Base-by-base conservation (phyloP, 2,329 filamentous ascomycete species). In the Fusarium mundagurra region DNA sequence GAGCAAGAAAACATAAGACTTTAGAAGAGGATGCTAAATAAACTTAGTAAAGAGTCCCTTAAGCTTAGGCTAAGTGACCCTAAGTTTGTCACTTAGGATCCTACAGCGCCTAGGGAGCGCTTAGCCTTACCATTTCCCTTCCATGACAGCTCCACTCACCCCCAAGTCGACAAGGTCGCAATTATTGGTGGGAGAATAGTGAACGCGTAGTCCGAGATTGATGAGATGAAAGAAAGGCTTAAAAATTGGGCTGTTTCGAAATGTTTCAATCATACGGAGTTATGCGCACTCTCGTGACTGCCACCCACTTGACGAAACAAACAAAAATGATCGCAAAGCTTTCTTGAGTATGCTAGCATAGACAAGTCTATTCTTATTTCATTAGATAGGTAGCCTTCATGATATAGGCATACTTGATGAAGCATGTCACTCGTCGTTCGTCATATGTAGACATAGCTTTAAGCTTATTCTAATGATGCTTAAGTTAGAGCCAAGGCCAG, bases 381-480 rank as follows among this genome's bases (percentile, higher is more conserved):
- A 24, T 34, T 43, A 16, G 24, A 47, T 47, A 47, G 27, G 27
- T 20, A 29, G 29, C 5, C 22, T 51, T 53, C 16, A 6, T 60
- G 44, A 14, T 10, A 31, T 39, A n/a, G n/a, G n/a, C n/a, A 14
- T 14, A 39, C 39, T n/a, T 27, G n/a, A 24, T 27, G n/a, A 18
- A 45, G 41, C 20, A 47, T 47, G 53, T 60, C 43, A 41, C 53
- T 60, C 7, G 22, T 24, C 16, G 24, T n/a, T 44, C n/a, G 14
- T 29, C 11, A n/a, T 55, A 55, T 39, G 51, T 39, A 55, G 34
- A 41, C 18, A 39, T 13, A 18, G 39, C 51, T 41, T 64, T 64
- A 64, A 60, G 53, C 61, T 47, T 64, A 38, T 60, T 63, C 38
- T n/a, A 36, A 38, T 36, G 41, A 36, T 36, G 61, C 61, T 64